Evolutionary conservation across 345 rosid species (phyloP).

Genomic region (Cardamine resedifolia): DNA sequence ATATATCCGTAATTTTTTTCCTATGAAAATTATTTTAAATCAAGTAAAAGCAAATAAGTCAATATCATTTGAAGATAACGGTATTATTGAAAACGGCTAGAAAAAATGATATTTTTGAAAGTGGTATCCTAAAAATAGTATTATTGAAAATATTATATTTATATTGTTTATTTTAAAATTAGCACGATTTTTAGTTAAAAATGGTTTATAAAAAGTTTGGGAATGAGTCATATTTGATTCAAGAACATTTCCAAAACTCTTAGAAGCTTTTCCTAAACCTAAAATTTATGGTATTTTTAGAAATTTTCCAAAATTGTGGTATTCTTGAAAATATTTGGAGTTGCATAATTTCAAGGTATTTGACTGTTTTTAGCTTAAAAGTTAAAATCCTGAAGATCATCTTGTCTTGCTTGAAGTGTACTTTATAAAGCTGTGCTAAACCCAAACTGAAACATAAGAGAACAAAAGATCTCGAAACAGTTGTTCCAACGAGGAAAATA

Average conservation of each 20-base stretch:
- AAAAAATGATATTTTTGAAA: too few relatives aligned
- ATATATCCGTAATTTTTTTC: too few relatives aligned
- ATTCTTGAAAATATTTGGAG: background rate
- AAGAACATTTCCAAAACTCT: background rate
- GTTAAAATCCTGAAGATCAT: background rate
- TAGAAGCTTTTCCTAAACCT: background rate
- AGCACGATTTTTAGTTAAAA: background rate
- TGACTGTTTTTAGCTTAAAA: background rate
- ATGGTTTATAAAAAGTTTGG: background rate
- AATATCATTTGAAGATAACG: too few relatives aligned
- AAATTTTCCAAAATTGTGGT: background rate
- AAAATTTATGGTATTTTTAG: background rate
- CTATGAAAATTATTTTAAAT: too few relatives aligned
- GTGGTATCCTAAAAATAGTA: too few relatives aligned
- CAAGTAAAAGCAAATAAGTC: too few relatives aligned
- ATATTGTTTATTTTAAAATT: too few relatives aligned
- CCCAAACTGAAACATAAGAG: slow-evolving; percentile 19
- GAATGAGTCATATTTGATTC: background rate
- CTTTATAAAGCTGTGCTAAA: slow-evolving; percentile 15
- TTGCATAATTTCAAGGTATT: background rate
- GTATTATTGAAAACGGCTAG: too few relatives aligned
- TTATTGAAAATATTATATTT: too few relatives aligned
- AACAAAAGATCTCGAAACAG: slow-evolving; percentile 25
- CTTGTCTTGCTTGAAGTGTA: slow-evolving; percentile 6
- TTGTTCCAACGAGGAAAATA: slow-evolving; percentile 28